A percentile compares a stretch with the other conserved stretches of the same genome.
phyloP scores from a whole-genome alignment of 139 green algal genomes.

The Tetratostichococcus sp. region DNA sequence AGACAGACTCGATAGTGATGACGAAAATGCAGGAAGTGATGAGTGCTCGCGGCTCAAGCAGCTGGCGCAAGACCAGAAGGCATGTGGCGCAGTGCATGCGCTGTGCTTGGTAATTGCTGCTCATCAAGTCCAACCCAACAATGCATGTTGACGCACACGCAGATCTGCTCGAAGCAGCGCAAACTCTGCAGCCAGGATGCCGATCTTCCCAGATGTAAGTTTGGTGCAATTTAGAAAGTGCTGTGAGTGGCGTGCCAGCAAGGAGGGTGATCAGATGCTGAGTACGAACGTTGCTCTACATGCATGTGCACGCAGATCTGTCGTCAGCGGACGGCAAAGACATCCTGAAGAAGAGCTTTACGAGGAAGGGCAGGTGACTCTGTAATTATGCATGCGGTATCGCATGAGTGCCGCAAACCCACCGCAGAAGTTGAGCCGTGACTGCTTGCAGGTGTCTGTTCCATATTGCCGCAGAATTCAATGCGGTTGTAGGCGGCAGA shows the following conservation, averaged over 20 bases:
- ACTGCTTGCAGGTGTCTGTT: constrained; percentile 17
- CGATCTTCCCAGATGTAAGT: too few relatives aligned
- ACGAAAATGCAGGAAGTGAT: neutral
- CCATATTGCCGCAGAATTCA: constrained; percentile 3
- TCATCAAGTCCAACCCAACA: too few relatives aligned
- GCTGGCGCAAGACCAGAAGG: neutral
- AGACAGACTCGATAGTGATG: neutral
- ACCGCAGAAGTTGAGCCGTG: too few relatives aligned
- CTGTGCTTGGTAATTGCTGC: too few relatives aligned
- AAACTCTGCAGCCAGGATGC: too few relatives aligned
- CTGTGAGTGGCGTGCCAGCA: too few relatives aligned
- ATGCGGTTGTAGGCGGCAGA: neutral
- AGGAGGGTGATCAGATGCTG: too few relatives aligned
- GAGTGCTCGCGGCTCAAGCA: neutral
- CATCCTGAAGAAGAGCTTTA: constrained; percentile 75
- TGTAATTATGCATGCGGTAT: neutral
- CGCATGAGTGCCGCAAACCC: neutral
- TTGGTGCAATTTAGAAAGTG: too few relatives aligned
- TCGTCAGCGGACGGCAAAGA: constrained; percentile 68
- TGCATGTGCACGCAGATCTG: constrained; percentile 50
- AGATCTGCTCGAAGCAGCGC: too few relatives aligned
- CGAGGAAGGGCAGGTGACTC: constrained; percentile 53
- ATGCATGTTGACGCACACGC: too few relatives aligned
- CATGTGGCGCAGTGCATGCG: neutral
- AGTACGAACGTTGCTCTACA: neutral